Percentiles rank a stretch among this genome's conserved stretches.
These are phyloP conservation scores for Raffaelea arxii DNA, from an alignment of 2,329 filamentous ascomycete species.

Conservation along the genomic window DNA sequence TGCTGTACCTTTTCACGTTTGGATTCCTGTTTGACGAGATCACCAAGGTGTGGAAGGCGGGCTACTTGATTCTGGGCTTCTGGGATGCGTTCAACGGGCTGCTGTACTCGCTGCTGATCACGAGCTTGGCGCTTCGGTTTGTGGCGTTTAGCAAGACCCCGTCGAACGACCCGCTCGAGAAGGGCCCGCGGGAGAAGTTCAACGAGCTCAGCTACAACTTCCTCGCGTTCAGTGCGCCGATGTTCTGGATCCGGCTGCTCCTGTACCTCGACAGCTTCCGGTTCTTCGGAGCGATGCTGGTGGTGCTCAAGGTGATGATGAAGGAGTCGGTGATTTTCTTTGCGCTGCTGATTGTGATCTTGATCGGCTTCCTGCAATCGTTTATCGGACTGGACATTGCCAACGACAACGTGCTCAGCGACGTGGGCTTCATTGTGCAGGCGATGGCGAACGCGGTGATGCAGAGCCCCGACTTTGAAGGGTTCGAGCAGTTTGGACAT, in stretches of 20 bases:
- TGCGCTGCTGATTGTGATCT: slow-evolving; percentile 72
- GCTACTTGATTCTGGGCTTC: slow-evolving; percentile 82
- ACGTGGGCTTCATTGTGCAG: slow-evolving; percentile 65
- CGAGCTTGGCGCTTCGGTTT: slow-evolving; percentile 71
- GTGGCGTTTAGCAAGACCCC: slow-evolving; percentile 57
- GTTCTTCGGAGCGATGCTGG: slow-evolving; percentile 97
- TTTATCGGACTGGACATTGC: slow-evolving; percentile 86
- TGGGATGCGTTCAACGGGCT: slow-evolving; percentile 93
- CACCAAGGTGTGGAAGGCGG: slow-evolving; percentile 88
- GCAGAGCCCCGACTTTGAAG: slow-evolving; percentile 80
- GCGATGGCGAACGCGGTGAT: slow-evolving; percentile 86
- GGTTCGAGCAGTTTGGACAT: slow-evolving; percentile 82
- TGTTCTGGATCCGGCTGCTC: slow-evolving; percentile 93
- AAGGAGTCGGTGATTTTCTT: slow-evolving; percentile 95
- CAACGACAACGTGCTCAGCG: slow-evolving; percentile 59
- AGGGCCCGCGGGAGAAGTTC: slow-evolving; percentile 46
- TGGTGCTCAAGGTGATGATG: slow-evolving; percentile 93
- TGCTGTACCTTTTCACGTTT: slow-evolving; percentile 84
- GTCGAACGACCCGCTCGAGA: slow-evolving; percentile 20
- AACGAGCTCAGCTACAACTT: slow-evolving; percentile 90
- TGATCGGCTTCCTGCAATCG: slow-evolving; percentile 82
- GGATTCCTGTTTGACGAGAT: slow-evolving; percentile 85
- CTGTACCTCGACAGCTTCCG: slow-evolving; percentile 88
- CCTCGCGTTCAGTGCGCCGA: slow-evolving; percentile 81
- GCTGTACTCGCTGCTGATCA: slow-evolving; percentile 68